Base-by-base conservation (phyloP, 2,329 filamentous ascomycete species). In the Xylariaceae sp. region DNA sequence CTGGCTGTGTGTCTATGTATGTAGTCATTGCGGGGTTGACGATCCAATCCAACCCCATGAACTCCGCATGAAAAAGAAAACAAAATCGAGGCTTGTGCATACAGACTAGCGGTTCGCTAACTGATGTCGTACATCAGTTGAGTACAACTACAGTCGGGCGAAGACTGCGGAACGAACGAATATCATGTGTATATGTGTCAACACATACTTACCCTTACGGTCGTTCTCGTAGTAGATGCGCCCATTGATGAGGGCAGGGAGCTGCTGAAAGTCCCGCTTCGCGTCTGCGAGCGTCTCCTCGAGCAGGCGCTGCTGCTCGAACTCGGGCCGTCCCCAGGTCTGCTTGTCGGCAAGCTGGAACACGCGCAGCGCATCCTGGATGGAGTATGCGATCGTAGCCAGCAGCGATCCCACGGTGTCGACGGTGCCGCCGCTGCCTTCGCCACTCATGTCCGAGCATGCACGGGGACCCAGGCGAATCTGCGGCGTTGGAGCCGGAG, bases 191-290 rank as follows among this genome's bases (percentile, higher is more conserved):
- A 30, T 30, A 30, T 30, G 23, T 30, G 23, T 30, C 23, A 30
- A 30, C 37, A n/a, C 41, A 48, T 18, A 75, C 81, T 65, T 73
- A 84, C 82, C 66, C 59, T 76, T 80, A 57, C 80, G 75, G 67
- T 86, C 82, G 61, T 80, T 79, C 67, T 84, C 79, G 65, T 85
- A 85, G 70, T 84, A 82, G 51, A 78, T 75, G 65, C 80, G 77
- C 35, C 82, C 82, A 64, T 82, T 80, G 56, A 85, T 77, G 49
- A 85, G 73, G 51, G 76, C 75, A 18, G 78, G 77, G 60, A 86
- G 74, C 67, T 82, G 78, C 72, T 85, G 82, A 64, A 85, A 86
- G 72, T 86, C 82, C 69, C 77, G 78, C 72, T 80, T 82, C 58
- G 83, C 83, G 65, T 84, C 81, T 68, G 84, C 81, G 55, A 86